phyloP scores from a whole-genome alignment of 495 filamentous ascomycete genomes.

The Hyaloscypha finlandica region DNA sequence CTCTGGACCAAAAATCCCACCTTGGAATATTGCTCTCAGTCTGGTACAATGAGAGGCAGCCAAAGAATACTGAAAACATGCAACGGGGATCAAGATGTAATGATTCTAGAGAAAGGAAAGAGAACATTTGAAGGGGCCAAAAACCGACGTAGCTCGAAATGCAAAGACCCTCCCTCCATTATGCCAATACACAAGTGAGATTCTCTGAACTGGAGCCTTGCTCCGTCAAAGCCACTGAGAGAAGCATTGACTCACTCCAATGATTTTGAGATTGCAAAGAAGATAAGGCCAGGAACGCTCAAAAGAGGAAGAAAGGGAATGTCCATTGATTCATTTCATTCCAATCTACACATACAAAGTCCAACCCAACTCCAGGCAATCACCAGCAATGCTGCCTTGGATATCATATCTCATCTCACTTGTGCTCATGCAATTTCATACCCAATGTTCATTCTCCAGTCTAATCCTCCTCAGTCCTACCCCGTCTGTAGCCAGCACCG shows the following conservation, averaged over 20 bases:
- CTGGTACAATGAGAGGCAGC: neutral
- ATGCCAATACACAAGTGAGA: neutral
- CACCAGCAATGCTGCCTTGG: slow-evolving; percentile 18
- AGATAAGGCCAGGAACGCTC: neutral
- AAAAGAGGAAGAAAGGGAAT: neutral
- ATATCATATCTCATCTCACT: slow-evolving; percentile 18
- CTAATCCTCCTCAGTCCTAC: neutral
- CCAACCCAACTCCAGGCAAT: slow-evolving; percentile 9
- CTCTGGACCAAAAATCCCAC: neutral
- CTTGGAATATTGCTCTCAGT: neutral
- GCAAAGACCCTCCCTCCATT: neutral
- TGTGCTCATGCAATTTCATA: slow-evolving; percentile 13
- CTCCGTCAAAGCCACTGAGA: too few relatives aligned
- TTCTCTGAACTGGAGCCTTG: neutral
- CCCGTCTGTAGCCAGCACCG: slow-evolving; percentile 26
- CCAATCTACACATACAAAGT: slow-evolving; percentile 17
- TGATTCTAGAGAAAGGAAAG: too few relatives aligned
- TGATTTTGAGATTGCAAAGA: neutral
- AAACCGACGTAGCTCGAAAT: too few relatives aligned
- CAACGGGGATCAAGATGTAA: too few relatives aligned
- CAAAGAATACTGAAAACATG: neutral
- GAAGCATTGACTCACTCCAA: too few relatives aligned
- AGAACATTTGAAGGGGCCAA: too few relatives aligned
- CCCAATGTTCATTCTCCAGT: neutral
- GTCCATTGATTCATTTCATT: neutral